Evolutionary conservation across 345 rosid species (phyloP).

Genomic region (Arabidopsis suecica): DNA sequence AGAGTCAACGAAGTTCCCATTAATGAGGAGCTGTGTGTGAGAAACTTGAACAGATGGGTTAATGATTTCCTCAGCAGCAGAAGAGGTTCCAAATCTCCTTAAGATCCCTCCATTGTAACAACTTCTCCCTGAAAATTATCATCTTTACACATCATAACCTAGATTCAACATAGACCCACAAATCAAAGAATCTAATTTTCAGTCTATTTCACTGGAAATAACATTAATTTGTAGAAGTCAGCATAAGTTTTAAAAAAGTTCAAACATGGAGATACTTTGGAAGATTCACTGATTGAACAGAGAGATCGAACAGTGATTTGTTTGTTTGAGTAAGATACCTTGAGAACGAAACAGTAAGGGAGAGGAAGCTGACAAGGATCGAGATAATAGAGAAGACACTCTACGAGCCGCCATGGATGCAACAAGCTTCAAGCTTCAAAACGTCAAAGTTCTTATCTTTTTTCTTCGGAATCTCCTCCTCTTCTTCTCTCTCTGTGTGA

Average conservation of each 20-base stretch:
- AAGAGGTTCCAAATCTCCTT: slow-evolving; percentile 62
- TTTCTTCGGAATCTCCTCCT: slow-evolving; percentile 5
- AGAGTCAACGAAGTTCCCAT: slow-evolving; percentile 86
- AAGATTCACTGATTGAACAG: slow-evolving; percentile 7
- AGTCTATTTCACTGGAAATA: neutral
- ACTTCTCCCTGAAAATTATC: slow-evolving; percentile 50
- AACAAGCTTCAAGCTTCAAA: slow-evolving; percentile 9
- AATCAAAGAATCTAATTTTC: neutral
- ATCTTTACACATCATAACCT: slow-evolving; percentile 13
- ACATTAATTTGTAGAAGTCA: neutral
- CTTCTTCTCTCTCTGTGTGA: neutral
- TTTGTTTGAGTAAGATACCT: slow-evolving; percentile 39
- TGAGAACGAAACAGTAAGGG: slow-evolving; percentile 50
- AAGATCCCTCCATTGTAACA: slow-evolving; percentile 42
- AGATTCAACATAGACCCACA: slow-evolving; percentile 3
- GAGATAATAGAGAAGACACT: slow-evolving; percentile 57
- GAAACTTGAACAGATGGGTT: slow-evolving; percentile 68
- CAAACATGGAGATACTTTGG: neutral
- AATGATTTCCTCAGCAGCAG: slow-evolving; percentile 72
- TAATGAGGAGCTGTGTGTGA: slow-evolving; percentile 72
- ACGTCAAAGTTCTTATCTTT: slow-evolving; percentile 29
- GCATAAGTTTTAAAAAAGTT: neutral
- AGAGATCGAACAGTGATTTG: neutral
- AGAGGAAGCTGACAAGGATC: slow-evolving; percentile 56
- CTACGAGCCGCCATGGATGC: slow-evolving; percentile 67